These are phyloP conservation scores for Huntiella decipiens DNA, from an alignment of 2,329 filamentous ascomycete genomes.

Conservation along the genomic window DNA sequence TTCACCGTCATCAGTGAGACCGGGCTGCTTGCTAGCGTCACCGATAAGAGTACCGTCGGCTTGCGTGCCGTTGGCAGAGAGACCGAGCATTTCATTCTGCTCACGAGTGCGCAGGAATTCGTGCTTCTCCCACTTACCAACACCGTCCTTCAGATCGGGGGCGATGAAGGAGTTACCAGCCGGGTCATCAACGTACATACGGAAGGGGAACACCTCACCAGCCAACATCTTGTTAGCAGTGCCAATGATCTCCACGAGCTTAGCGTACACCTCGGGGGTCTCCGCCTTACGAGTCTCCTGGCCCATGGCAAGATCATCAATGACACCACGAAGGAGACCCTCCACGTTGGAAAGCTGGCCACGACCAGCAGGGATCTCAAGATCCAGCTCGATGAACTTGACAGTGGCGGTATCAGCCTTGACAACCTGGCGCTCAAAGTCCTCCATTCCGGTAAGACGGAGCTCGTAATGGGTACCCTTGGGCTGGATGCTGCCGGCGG, in stretches of 20 bases:
- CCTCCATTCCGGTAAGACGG: slow-evolving; percentile 49
- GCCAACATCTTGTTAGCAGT: slow-evolving; percentile 60
- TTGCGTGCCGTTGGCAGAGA: slow-evolving; percentile 36
- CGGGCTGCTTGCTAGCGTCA: slow-evolving; percentile 12
- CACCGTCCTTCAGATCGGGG: slow-evolving; percentile 57
- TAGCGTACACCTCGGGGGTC: slow-evolving; percentile 57
- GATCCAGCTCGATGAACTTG: slow-evolving; percentile 75
- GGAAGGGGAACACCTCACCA: slow-evolving; percentile 69
- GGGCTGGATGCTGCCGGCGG: slow-evolving; percentile 79
- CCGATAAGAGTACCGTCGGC: slow-evolving; percentile 19
- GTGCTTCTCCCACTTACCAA: slow-evolving; percentile 75
- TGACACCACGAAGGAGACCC: slow-evolving; percentile 59
- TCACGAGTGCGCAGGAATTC: slow-evolving; percentile 68
- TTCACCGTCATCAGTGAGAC: slow-evolving; percentile 42
- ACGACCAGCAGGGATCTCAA: slow-evolving; percentile 80
- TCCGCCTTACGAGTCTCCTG: slow-evolving; percentile 68
- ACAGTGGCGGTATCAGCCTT: slow-evolving; percentile 78
- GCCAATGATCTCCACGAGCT: slow-evolving; percentile 58
- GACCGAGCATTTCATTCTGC: slow-evolving; percentile 72
- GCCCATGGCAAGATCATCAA: slow-evolving; percentile 62
- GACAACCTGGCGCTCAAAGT: slow-evolving; percentile 74
- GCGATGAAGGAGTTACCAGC: slow-evolving; percentile 95
- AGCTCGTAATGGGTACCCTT: slow-evolving; percentile 72
- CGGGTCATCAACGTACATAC: slow-evolving; percentile 71
- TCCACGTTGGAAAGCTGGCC: slow-evolving; percentile 90